These are phyloP conservation scores for Globisporangium apiculatum DNA, from an alignment of 352 stramenopile species.

Conservation along the genomic window DNA sequence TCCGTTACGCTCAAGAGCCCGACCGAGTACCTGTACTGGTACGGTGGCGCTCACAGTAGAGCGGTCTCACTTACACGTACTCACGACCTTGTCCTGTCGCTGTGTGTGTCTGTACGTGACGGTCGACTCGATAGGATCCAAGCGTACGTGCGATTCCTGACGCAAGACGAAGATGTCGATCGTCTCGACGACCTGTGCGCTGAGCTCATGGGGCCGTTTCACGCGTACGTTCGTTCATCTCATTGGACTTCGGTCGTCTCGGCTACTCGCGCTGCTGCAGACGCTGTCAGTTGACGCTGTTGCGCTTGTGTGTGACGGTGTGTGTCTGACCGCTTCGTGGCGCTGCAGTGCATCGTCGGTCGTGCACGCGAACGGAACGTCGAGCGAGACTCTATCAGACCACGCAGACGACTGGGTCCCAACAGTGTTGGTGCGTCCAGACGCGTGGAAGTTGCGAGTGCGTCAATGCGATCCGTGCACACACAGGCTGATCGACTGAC, in stretches of 20 bases:
- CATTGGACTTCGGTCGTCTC: no score
- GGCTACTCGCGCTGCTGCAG: no score
- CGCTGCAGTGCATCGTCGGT: not conserved
- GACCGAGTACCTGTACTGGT: slow-evolving; percentile 82
- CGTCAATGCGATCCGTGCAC: not conserved
- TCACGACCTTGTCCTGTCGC: no score
- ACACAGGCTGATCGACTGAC: no score
- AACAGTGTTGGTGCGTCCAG: slow-evolving; percentile 31
- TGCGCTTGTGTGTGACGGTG: no score
- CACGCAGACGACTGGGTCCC: slow-evolving; percentile 20
- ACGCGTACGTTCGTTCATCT: slow-evolving; percentile 25
- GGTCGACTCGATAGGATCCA: slow-evolving; percentile 40
- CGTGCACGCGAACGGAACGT: not conserved
- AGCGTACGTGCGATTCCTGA: slow-evolving; percentile 77
- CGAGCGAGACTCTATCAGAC: not conserved
- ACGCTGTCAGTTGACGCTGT: no score
- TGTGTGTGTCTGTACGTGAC: no score
- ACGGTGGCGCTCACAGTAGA: not conserved
- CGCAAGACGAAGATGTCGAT: slow-evolving; percentile 67
- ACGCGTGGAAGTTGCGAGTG: not conserved
- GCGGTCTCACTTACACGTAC: no score
- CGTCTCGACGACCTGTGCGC: slow-evolving; percentile 71
- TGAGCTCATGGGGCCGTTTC: slow-evolving; percentile 74
- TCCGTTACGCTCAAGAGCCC: slow-evolving; percentile 58
- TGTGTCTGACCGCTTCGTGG: not conserved